Evolutionary conservation across 108 stramenopile genomes (phyloP).

Genomic region (Licmophora abbreviata): DNA sequence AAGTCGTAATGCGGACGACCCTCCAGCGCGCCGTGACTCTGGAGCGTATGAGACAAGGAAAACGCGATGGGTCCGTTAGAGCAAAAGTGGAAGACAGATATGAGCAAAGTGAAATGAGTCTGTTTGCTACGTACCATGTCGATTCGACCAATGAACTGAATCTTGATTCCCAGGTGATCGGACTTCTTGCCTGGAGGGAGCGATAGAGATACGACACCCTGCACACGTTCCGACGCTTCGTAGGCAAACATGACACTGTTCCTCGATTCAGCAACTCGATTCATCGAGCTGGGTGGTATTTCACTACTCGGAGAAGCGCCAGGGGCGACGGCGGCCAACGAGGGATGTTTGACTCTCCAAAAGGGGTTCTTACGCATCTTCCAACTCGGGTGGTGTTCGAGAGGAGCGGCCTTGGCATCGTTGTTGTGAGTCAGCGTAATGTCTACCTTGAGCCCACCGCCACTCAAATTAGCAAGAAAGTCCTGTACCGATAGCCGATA

Average conservation of each 20-base stretch:
- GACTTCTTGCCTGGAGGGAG: slow-evolving; percentile 91
- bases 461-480: slow-evolving; percentile 34
- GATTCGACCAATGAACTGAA: slow-evolving; percentile 95
- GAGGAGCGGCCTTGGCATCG: slow-evolving; percentile 29
- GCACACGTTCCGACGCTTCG: slow-evolving; percentile 61
- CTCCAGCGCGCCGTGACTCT: slow-evolving; percentile 70
- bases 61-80: neutral
- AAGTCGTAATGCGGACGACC: slow-evolving; percentile 86
- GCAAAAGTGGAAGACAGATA: neutral
- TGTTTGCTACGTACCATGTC: slow-evolving; percentile 64
- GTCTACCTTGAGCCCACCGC: slow-evolving; percentile 63
- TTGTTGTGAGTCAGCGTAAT: slow-evolving; percentile 32
- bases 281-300: neutral
- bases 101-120: too few relatives aligned
- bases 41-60: slow-evolving; percentile 6
- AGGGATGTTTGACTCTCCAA: slow-evolving; percentile 61
- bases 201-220: slow-evolving; percentile 75
- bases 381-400: slow-evolving; percentile 77
- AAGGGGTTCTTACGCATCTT: slow-evolving; percentile 81
- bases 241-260: slow-evolving; percentile 30
- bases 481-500: too few relatives aligned
- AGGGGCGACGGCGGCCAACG: slow-evolving; percentile 6
- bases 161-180: slow-evolving; percentile 95
- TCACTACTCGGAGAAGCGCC: neutral
- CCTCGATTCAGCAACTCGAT: slow-evolving; percentile 4